These are phyloP conservation scores for Plantago elongata DNA, from an alignment of 257 asterid species.

Conservation along the genomic window DNA sequence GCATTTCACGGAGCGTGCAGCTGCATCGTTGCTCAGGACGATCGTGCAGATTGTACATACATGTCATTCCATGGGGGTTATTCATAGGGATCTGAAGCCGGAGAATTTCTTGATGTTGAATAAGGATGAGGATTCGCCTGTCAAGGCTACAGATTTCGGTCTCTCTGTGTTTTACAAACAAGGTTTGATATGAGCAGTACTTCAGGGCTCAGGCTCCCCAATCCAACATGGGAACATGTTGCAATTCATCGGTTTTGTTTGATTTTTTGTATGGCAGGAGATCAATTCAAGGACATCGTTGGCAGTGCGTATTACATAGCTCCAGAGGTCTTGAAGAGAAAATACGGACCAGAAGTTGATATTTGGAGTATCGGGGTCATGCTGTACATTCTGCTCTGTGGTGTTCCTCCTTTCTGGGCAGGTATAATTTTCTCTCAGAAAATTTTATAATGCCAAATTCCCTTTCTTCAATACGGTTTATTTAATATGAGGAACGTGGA, in stretches of 20 bases:
- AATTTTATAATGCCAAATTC: not conserved
- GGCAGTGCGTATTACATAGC: conserved; percentile 98
- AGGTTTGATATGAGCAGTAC: conserved; percentile 32
- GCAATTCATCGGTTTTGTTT: not conserved
- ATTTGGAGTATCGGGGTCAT: conserved; percentile 97
- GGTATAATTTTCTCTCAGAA: conserved; percentile 25
- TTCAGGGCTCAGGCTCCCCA: not conserved
- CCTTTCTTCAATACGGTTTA: not conserved
- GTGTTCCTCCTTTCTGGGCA: conserved; percentile 98
- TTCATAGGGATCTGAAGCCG: conserved; percentile 90
- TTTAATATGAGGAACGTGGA: not conserved
- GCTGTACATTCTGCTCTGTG: conserved; percentile 83
- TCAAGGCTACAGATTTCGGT: conserved; percentile 89
- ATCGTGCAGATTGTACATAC: conserved; percentile 88
- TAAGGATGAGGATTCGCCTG: conserved; percentile 74
- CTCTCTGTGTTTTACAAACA: conserved; percentile 78
- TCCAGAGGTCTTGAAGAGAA: conserved; percentile 89
- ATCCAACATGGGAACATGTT: not conserved
- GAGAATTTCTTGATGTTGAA: conserved; percentile 77
- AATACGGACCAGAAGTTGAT: conserved; percentile 89
- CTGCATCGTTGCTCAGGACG: conserved; percentile 72
- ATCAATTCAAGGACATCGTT: conserved; percentile 76
- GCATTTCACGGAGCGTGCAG: conserved; percentile 80
- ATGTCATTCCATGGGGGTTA: conserved; percentile 87
- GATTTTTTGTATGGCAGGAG: conserved; percentile 44